These are phyloP conservation scores for Agrostemma githago DNA, from an alignment of 148 eudicot genomes.

Conservation along the genomic window DNA sequence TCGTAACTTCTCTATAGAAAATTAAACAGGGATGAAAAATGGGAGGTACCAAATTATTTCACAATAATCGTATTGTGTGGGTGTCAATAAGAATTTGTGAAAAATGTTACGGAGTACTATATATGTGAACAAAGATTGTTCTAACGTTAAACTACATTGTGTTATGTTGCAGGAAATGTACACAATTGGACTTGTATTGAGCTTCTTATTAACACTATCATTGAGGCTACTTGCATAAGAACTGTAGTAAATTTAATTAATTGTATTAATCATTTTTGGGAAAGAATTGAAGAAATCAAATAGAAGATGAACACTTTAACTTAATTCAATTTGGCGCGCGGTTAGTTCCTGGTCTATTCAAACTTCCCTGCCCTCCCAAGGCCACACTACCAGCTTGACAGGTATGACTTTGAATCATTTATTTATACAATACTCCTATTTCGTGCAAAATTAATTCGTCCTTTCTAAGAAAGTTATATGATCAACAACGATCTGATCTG, in stretches of 20 bases:
- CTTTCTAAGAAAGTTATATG: background rate
- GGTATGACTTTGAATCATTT: constrained; percentile 6
- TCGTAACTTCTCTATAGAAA: too few species aligned
- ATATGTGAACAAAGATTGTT: background rate
- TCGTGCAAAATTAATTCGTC: background rate
- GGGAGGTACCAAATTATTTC: too few species aligned
- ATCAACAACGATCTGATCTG: background rate
- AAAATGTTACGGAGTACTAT: too few species aligned
- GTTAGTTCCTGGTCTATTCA: constrained; percentile 24
- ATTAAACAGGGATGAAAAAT: too few species aligned
- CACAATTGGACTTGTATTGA: constrained; percentile 20
- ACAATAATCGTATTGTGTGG: too few species aligned
- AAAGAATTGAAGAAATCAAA: background rate
- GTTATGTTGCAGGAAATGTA: constrained; percentile 41
- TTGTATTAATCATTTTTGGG: background rate
- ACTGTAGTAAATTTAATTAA: constrained; percentile 12
- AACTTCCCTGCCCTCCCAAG: constrained; percentile 17
- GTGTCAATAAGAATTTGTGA: too few species aligned
- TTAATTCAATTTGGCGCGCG: background rate
- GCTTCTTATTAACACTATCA: constrained; percentile 25
- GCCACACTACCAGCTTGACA: constrained; percentile 7
- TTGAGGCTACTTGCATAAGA: constrained; percentile 25
- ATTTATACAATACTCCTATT: background rate
- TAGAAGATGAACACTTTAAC: constrained; percentile 8
- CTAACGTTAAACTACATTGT: background rate